Base-by-base conservation (phyloP, 2,329 filamentous ascomycete genomes). In the Coleophoma cylindrospora region DNA sequence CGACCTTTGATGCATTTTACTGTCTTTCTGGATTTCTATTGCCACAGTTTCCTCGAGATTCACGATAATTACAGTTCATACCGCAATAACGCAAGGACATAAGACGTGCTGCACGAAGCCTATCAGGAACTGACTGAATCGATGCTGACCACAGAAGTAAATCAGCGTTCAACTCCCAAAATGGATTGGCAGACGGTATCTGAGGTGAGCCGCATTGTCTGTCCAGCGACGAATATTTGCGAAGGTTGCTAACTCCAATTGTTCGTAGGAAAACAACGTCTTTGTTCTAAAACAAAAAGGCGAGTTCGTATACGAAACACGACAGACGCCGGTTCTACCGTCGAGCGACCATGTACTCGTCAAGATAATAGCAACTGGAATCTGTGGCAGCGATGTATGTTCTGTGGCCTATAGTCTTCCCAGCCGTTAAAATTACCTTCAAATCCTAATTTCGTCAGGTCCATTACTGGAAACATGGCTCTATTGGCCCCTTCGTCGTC, bases 401-500 rank as follows among this genome's bases (percentile, higher is more conserved):
- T 37, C 34, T 12, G 34, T 12, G 34, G n/a, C 11, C 34, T 4
- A 37, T 12, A 12, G 11, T 4, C 15, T 13, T 21, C 21, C n/a
- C 41, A 3, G 43, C 21, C 10, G 34, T 19, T 34, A 19, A 33
- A 11, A 32, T 21, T 34, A 3, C 43, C 19, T 19, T 3, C 19
- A 2, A 19, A 19, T 19, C 19, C 19, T 19, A 19, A 19, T 19
- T 19, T 19, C 3, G 19, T 32, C 21, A 45, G 12, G 14, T 47
- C 10, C 49, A 50, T 36, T 51, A 48, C 59, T 74, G 70, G 70
- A 66, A 70, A 53, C 61, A 69, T 44, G 75, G 73, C 5, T 64
- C 67, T 9, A 75, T 77, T 27, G 74, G 74, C 15, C 69, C 74
- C 50, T 75, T 73, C 49, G 53, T 74, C 17, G 57, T 76, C 5